These are phyloP conservation scores for Diaporthe nobilis DNA, from an alignment of 2,329 filamentous ascomycete genomes.

Conservation along the genomic window DNA sequence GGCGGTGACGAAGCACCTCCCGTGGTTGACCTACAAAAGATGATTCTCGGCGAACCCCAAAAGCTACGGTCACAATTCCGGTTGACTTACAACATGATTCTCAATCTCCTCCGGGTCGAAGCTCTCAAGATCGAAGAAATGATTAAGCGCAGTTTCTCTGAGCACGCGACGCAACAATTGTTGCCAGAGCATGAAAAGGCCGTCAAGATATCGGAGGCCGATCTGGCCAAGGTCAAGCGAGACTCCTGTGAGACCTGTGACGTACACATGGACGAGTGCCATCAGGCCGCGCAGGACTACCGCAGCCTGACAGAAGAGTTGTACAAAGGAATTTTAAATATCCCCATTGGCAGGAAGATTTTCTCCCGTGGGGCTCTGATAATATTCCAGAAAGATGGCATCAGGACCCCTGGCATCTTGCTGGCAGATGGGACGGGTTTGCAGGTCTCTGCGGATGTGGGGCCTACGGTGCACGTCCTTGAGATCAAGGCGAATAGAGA, in stretches of 20 bases:
- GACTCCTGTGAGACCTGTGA: constrained; percentile 89
- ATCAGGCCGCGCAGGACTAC: constrained; percentile 85
- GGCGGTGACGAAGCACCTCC: constrained; percentile 90
- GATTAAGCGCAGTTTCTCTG: constrained; percentile 99
- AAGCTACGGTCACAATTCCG: constrained; percentile 97
- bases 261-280: constrained; percentile 82
- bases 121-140: constrained; percentile 99
- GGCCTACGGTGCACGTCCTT: constrained; percentile 81
- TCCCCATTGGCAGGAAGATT: constrained; percentile 85
- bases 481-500: constrained; percentile 80
- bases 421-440: constrained; percentile 80
- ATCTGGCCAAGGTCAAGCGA: constrained; percentile 89
- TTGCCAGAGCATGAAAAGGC: constrained; percentile 96
- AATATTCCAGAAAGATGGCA: constrained; percentile 87
- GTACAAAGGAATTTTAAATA: constrained; percentile 81
- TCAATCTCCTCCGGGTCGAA: constrained; percentile 94
- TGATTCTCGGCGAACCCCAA: constrained; percentile 96
- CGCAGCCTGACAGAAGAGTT: constrained; percentile 85
- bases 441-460: constrained; percentile 64
- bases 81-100: constrained; percentile 99
- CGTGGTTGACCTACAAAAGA: constrained; percentile 84
- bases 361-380: constrained; percentile 83
- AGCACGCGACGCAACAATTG: constrained; percentile 95
- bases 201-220: constrained; percentile 91
- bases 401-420: constrained; percentile 86